Evolutionary conservation across 1,284 basidiomycete species (phyloP), one percentile per base, ranked within the genome.

Genomic region (Microbotryum saponariae): DNA sequence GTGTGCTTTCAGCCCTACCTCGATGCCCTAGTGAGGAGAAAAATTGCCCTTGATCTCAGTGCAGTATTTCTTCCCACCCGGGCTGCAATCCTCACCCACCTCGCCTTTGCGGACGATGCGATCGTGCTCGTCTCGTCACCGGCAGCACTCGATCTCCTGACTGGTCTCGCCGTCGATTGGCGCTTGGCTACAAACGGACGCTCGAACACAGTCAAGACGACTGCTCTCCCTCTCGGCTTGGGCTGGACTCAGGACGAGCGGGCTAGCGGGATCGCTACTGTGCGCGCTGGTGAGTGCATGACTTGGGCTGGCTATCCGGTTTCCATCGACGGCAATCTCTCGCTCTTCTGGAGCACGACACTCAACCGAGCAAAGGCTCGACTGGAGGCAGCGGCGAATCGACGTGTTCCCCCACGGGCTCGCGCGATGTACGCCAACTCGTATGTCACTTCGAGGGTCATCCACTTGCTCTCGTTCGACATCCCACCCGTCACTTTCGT

Each of bases 101-200:
- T 51, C 37, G 56, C 56, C 18, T 51, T 58, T 23, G 56, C 49
- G 14, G 56, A 58, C 33, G 56, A 58, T 27, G 25, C 56, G 21
- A 51, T 27, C 21, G 23, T 51, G 8, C 37, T 25, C 21, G 37
- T 51, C 50, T 21, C 42, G n/a, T 27, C n/a, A 4, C 21, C 37
- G 37, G 37, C 37, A 33, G 48, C 56, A 7, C 20, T 51, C 37
- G 49, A 42, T 3, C 18, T 12, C 6, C 47, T 56, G 10, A 20
- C 18, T n/a, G 18, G 20, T 7, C 56, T 58, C 14, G n/a, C 56
- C 7, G 21, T 27, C 21, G 56, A 58, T n/a, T 58, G 56, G 56
- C 31, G 21, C 9, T 5, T 44, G 21, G 56, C 56, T 18, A 45
- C 56, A 7, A 58, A 58, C 23, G 56, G 56, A 7, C 31, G 49